Evolutionary conservation across 768 basidiomycete species (phyloP), one percentile per base, ranked within the genome.

Genomic region (Trametes meyenii): DNA sequence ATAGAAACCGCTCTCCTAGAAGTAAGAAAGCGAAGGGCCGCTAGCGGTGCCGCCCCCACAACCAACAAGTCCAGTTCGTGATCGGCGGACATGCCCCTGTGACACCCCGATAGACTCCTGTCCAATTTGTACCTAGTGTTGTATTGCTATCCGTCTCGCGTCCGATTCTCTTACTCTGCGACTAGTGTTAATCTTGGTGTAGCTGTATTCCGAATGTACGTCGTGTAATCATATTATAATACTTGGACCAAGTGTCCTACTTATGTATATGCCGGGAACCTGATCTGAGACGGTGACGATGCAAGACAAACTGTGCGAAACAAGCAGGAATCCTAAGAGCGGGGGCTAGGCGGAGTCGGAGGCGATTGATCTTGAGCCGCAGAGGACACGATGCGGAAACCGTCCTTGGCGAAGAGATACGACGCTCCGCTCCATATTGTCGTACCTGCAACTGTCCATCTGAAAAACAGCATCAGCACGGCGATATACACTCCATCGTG

Each of bases 341-440:
- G 12, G 12, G 57, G 0, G 23, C 24, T 17, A 10, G 57, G 39
- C 3, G 60, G 50, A 5, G 64, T 60, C 4, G 63, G n/a, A 5
- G 64, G 52, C 6, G 66, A 54, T 8, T 63, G 56, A 11, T 38
- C 35, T 35, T 63, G 62, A 10, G 58, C n/a, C 5, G 50, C 50
- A 3, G 58, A 51, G 5, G 69, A 65, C 26, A 76, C 49, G 14
- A 93, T 73, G 39, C 84, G 85, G 44, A 93, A 87, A 0, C 88
- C 89, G 62, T 88, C 81, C 69, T 87, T 90, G 7, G 87, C 85
- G 68, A 90, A 87, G 6, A 94, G 67, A 68, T 94, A 94, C 19
- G 90, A 91, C 49, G 90, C 69, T 12, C 96, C 96, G 66, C 94
- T 96, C 88, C 90, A 93, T 26, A 98, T 77, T 1, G 96, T 99